Base-by-base conservation (phyloP, 1,284 basidiomycete genomes). In the Sphagnurus paluster region DNA sequence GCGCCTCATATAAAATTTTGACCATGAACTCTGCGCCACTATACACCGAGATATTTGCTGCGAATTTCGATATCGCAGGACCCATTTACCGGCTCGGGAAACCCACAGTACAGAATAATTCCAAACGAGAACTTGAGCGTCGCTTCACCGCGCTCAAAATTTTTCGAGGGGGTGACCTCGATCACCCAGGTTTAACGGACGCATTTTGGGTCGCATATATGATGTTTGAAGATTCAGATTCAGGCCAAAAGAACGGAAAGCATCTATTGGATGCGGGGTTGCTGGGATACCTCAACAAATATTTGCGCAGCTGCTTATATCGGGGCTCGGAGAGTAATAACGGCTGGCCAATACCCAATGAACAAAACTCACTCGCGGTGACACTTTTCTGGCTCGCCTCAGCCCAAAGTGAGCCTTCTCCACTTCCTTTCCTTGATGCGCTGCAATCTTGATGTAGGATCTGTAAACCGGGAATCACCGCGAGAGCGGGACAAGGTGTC, bases 161-260 rank as follows among this genome's bases (percentile, higher is more conserved):
- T 45, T 66, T 81, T 56, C 70, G 64, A 20, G 56, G 50, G 21
- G 56, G 61, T 9, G 56, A 63, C 1, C 45, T 70, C 25, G 59
- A 69, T 49, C 53, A 69, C 46, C 63, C 67, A 11, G 44, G 52
- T 13, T 56, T 79, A 6, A 64, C 60, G 0, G 67, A 72, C 25
- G 79, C 77, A 24, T 61, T 87, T 11, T 78, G 78, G 66, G 69
- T 72, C 3, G 68, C 81, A 19, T 84, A 82, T 56, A 59, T 79
- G 40, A 84, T 88, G 80, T 63, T 84, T 28, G 63, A 65, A 32
- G 67, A 56, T 58, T 80, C 48, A 67, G 81, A 64, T 71, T 79
- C 66, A 60, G 83, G 60, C 44, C 76, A 73, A 29, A 74, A 72
- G 56, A 87, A 86, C 58, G 51, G 71, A 24, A 64, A 66, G 21